Conservation (phyloP, 192 early-diverging fungal genomes). For the Linderina pennispora region DNA sequence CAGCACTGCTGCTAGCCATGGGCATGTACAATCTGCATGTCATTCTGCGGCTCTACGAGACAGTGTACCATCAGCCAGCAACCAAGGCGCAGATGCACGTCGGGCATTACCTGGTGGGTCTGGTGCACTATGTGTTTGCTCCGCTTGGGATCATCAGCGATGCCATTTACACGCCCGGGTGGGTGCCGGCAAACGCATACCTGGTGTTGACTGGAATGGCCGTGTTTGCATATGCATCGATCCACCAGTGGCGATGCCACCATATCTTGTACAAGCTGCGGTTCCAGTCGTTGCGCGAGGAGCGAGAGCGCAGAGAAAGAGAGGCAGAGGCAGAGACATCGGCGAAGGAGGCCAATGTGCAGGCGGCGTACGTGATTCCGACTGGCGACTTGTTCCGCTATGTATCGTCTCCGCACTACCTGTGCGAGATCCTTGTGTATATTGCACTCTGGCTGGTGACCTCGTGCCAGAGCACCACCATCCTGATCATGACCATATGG, state of each 20-base stretch:
- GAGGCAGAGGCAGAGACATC: neutral
- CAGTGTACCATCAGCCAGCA: slow-evolving; percentile 21
- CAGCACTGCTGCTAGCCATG: slow-evolving; percentile 7
- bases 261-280: slow-evolving; percentile 59
- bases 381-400: slow-evolving; percentile 61
- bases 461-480: slow-evolving; percentile 28
- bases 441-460: slow-evolving; percentile 50
- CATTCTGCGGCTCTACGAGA: slow-evolving; percentile 23
- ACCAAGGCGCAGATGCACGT: slow-evolving; percentile 50
- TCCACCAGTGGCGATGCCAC: slow-evolving; percentile 63
- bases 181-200: slow-evolving; percentile 6
- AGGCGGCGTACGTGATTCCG: slow-evolving; percentile 52
- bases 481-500: slow-evolving; percentile 52
- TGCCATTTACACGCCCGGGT: slow-evolving; percentile 7
- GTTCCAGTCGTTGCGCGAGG: neutral
- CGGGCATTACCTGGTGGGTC: slow-evolving; percentile 55
- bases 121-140: slow-evolving; percentile 56
- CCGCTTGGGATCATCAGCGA: slow-evolving; percentile 19
- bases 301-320: neutral
- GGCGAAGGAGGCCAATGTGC: neutral
- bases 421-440: slow-evolving; percentile 68
- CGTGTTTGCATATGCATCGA: slow-evolving; percentile 51
- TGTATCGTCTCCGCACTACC: slow-evolving; percentile 61
- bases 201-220: slow-evolving; percentile 12
- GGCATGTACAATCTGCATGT: slow-evolving; percentile 28